These are phyloP conservation scores for Tephrocybe rancida DNA, from an alignment of 768 basidiomycete species.

Conservation along the genomic window DNA sequence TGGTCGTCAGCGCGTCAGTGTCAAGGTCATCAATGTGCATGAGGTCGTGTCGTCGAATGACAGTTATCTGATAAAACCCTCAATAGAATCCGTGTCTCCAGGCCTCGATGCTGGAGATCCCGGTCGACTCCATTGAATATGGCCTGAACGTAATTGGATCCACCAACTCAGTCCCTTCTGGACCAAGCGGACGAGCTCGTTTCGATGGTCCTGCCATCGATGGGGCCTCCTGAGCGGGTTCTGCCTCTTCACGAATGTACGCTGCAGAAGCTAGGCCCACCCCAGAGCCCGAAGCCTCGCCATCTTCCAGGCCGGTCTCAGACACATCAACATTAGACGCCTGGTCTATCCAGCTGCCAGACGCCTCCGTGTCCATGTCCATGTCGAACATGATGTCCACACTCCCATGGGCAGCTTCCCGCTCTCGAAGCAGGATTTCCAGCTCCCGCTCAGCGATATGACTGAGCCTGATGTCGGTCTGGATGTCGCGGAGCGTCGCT, in stretches of 20 bases:
- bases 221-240: background rate
- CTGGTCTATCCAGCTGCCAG: constrained; percentile 1
- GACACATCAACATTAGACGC: background rate
- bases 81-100: background rate
- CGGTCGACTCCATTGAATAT: background rate
- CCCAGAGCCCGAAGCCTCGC: background rate
- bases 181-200: background rate
- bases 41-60: background rate
- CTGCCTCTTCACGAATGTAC: constrained; percentile 1
- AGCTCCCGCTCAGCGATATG: constrained; percentile 13
- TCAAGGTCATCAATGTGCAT: background rate
- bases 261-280: background rate
- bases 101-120: background rate
- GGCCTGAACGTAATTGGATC: background rate
- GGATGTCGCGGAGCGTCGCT: constrained; percentile 2
- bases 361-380: constrained; percentile 7
- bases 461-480: background rate
- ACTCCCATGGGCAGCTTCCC: background rate
- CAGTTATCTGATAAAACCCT: background rate
- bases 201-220: background rate
- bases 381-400: background rate
- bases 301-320: background rate
- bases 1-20: background rate
- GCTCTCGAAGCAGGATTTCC: constrained; percentile 8
- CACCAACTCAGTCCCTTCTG: constrained; percentile 3